Evolutionary conservation across 23 red algal genomes (phyloP).

Genomic region (Gracilaria domingensis): DNA sequence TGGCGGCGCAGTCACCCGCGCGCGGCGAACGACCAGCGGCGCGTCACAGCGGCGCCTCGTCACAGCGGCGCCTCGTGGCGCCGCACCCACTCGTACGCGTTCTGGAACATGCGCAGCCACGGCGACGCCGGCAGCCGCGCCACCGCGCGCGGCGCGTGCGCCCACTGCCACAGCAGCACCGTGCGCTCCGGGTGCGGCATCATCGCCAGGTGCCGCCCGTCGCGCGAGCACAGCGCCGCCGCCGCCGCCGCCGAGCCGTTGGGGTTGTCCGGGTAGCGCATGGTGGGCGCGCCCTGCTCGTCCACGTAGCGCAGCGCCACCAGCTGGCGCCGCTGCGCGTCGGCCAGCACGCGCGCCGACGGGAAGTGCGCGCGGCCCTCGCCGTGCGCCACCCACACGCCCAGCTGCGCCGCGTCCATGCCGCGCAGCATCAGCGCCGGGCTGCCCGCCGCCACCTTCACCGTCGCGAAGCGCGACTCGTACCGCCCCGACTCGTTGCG

Average conservation of each 20-base stretch:
- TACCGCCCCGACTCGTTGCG: slow-evolving; percentile 90
- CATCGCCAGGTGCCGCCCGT: slow-evolving; percentile 98
- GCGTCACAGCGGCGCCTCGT: no score
- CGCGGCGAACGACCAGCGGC: no score
- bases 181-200: slow-evolving; percentile 99
- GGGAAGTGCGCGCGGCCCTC: slow-evolving; percentile 92
- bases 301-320: slow-evolving; percentile 87
- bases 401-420: slow-evolving; percentile 88
- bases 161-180: slow-evolving; percentile 94
- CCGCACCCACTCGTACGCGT: slow-evolving; percentile 87
- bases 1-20: no score
- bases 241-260: slow-evolving; percentile 88
- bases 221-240: slow-evolving; percentile 79
- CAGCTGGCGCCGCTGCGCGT: slow-evolving; percentile 42
- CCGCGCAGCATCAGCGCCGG: slow-evolving; percentile 86
- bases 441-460: slow-evolving; percentile 61
- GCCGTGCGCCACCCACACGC: slow-evolving; percentile 98
- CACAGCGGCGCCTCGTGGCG: background rate
- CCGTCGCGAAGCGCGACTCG: slow-evolving; percentile 83
- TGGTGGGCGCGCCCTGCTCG: slow-evolving; percentile 72
- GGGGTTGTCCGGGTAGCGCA: slow-evolving; percentile 89
- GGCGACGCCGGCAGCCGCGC: slow-evolving; percentile 73
- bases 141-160: slow-evolving; percentile 66
- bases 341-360: slow-evolving; percentile 17
- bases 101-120: slow-evolving; percentile 98